A percentile compares a stretch with the other conserved stretches of the same genome.
These are phyloP conservation scores for Penicillium sp. DNA, from an alignment of 2,329 filamentous ascomycete genomes.

Conservation along the genomic window DNA sequence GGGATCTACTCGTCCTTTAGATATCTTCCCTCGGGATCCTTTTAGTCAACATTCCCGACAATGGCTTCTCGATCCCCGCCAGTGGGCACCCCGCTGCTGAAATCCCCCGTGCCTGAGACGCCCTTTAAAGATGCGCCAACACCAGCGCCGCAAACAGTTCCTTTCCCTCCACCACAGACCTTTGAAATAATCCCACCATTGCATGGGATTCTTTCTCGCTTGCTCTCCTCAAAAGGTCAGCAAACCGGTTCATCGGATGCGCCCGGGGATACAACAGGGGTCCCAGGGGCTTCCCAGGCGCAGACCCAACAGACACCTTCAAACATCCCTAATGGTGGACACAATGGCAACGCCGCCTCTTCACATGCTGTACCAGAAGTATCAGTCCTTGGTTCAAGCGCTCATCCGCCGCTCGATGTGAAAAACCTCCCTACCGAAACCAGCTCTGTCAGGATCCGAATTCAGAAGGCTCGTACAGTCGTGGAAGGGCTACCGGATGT, in stretches of 20 bases:
- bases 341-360: conserved; percentile 24
- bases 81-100: conserved; percentile 46
- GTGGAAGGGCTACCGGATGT: conserved; percentile 47
- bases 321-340: conserved; percentile 23
- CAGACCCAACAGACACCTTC: conserved; percentile 30
- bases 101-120: conserved; percentile 37
- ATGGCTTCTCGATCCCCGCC: conserved; percentile 40
- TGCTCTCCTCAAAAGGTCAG: conserved; percentile 56
- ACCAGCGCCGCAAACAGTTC: conserved; percentile 49
- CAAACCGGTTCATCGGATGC: conserved; percentile 32
- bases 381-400: conserved; percentile 27
- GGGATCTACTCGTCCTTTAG: conserved; percentile 21
- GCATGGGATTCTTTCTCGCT: conserved; percentile 71
- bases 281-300: conserved; percentile 27
- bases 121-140: conserved; percentile 32
- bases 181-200: conserved; percentile 86
- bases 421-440: conserved; percentile 80
- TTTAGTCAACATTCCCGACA: conserved; percentile 18
- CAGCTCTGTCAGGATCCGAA: conserved; percentile 75
- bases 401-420: conserved; percentile 54
- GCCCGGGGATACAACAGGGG: conserved; percentile 25
- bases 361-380: conserved; percentile 30
- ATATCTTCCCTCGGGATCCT: conserved; percentile 16
- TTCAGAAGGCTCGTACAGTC: conserved; percentile 69
- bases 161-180: conserved; percentile 72